These are phyloP conservation scores for Arachis stenosperma DNA, from an alignment of 306 rosid genomes.

Conservation along the genomic window DNA sequence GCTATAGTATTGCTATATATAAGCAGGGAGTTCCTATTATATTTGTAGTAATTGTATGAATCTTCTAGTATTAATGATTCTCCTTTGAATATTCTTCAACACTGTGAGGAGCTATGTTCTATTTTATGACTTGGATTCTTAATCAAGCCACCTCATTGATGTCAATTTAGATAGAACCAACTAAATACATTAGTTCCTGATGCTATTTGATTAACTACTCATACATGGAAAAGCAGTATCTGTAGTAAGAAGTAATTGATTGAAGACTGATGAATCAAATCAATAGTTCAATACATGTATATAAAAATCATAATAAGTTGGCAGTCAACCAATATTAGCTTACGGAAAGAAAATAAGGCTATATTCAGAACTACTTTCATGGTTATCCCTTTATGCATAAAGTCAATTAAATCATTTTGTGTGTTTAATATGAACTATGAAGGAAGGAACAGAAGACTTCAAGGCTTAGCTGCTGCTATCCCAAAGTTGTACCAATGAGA, in stretches of 20 bases:
- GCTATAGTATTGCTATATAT: conserved; percentile 15
- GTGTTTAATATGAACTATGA: conserved; percentile 28
- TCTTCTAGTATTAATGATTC: conserved; percentile 13
- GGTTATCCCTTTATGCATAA: conserved; percentile 26
- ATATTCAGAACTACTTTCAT: conserved; percentile 16
- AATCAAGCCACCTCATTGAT: not conserved
- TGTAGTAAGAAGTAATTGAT: conserved; percentile 7
- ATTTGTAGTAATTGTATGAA: conserved; percentile 4
- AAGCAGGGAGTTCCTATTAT: not conserved
- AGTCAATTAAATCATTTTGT: conserved; percentile 28
- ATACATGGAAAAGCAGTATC: conserved; percentile 12
- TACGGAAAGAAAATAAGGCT: not conserved
- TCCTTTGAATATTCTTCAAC: not conserved
- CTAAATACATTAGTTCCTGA: conserved; percentile 2
- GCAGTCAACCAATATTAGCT: conserved; percentile 1
- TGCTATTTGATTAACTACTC: conserved; percentile 6
- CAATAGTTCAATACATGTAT: not conserved
- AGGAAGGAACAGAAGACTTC: conserved; percentile 87
- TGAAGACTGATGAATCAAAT: conserved; percentile 11
- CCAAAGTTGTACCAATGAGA: conserved; percentile 64
- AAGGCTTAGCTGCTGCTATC: conserved; percentile 84
- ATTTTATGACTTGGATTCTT: conserved; percentile 5
- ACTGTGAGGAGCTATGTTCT: conserved; percentile 1
- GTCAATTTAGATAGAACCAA: not conserved
- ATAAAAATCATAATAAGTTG: conserved; percentile 19